Percentiles rank a stretch among this genome's conserved stretches.
Conservation (phyloP, 2,329 filamentous ascomycete genomes). For the Penicillium sp. region DNA sequence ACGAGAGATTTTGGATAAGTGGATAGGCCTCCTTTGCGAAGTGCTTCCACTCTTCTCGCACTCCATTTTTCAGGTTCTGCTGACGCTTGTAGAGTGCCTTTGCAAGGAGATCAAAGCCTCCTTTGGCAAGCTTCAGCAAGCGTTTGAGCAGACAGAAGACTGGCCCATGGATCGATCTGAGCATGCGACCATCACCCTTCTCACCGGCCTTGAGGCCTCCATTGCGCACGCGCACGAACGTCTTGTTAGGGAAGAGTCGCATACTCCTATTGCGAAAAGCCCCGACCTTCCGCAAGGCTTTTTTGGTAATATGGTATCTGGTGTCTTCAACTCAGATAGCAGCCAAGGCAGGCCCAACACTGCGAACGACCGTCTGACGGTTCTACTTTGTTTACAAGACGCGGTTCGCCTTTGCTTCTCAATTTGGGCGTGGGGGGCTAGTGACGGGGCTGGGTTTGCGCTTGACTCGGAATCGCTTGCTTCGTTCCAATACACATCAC, state of each 20-base stretch:
- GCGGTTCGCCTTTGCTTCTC: constrained; percentile 84
- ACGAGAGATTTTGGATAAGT: constrained; percentile 76
- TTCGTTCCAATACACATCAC: constrained; percentile 83
- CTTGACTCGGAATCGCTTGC: constrained; percentile 65
- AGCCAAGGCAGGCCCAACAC: constrained; percentile 72
- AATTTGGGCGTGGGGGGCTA: constrained; percentile 90
- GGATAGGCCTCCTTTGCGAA: constrained; percentile 79
- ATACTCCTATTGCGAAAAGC: constrained; percentile 62
- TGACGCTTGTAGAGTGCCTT: constrained; percentile 85
- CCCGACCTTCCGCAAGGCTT: constrained; percentile 81
- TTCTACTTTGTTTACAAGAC: constrained; percentile 94
- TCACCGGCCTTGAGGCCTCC: constrained; percentile 90
- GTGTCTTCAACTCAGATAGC: constrained; percentile 75
- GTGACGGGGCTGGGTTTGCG: constrained; percentile 33
- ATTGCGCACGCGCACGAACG: constrained; percentile 81
- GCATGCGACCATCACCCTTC: constrained; percentile 62
- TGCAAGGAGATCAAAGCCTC: constrained; percentile 69
- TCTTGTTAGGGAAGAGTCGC: constrained; percentile 68
- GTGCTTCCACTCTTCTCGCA: constrained; percentile 78
- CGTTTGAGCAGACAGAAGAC: constrained; percentile 37
- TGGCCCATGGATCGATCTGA: constrained; percentile 49
- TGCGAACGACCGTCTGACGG: constrained; percentile 89
- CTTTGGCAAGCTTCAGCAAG: constrained; percentile 61
- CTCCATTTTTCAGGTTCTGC: constrained; percentile 80
- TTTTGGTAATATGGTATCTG: constrained; percentile 90